Evolutionary conservation across 108 stramenopile species (phyloP).

Genomic region (Pseudonitzschia pungens): DNA sequence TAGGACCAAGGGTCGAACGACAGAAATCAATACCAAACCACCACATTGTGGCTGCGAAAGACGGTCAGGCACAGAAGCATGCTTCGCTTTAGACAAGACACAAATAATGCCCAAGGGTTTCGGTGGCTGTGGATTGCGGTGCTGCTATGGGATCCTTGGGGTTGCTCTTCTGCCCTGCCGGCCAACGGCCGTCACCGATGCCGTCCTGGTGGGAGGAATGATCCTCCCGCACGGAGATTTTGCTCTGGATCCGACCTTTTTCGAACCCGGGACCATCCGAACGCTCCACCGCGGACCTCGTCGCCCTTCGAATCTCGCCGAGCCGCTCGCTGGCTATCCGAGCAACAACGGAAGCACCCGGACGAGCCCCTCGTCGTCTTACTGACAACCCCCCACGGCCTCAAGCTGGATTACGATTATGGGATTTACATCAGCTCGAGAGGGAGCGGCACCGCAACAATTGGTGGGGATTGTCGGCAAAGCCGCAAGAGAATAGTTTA

Average conservation of each 20-base stretch:
- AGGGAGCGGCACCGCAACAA: conserved; percentile 29
- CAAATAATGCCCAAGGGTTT: too few species aligned
- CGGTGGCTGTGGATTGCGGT: too few species aligned
- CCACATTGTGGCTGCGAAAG: too few species aligned
- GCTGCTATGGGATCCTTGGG: too few species aligned
- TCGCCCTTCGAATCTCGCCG: conserved; percentile 26
- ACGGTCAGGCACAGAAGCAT: too few species aligned
- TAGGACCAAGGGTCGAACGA: too few species aligned
- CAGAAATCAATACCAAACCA: too few species aligned
- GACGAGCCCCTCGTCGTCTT: background rate
- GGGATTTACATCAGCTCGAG: conserved; percentile 25
- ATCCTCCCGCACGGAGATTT: conserved; percentile 56
- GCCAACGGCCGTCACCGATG: background rate
- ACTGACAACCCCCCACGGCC: conserved; percentile 50
- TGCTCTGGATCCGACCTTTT: conserved; percentile 45
- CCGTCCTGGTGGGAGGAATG: conserved; percentile 14
- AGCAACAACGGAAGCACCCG: background rate
- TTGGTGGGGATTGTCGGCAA: conserved; percentile 28
- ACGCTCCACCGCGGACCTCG: conserved; percentile 14
- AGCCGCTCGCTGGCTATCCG: conserved; percentile 19
- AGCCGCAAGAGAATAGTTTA: too few species aligned
- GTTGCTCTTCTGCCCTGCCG: too few species aligned
- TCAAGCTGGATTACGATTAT: conserved; percentile 30
- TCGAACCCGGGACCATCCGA: conserved; percentile 2
- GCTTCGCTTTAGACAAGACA: too few species aligned